These are phyloP conservation scores for Leccinum uliginosum DNA, from an alignment of 768 basidiomycete species.

Conservation along the genomic window DNA sequence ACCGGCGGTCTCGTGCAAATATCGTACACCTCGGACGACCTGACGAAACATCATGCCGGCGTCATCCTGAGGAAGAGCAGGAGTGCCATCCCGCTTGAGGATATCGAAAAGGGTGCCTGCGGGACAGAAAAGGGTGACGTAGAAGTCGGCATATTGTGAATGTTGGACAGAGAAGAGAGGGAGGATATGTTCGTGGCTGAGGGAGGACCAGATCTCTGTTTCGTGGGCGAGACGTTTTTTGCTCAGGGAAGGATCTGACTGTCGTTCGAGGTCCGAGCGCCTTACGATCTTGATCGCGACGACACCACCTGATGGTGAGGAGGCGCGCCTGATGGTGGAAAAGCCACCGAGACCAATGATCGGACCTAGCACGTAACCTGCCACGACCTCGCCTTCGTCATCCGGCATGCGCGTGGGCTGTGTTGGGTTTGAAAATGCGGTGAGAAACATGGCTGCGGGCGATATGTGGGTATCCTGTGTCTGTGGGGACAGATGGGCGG, in stretches of 20 bases:
- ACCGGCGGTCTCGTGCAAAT: slow-evolving; percentile 71
- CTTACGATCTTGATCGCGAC: slow-evolving; percentile 85
- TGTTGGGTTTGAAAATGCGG: slow-evolving; percentile 49
- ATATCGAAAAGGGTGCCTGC: slow-evolving; percentile 84
- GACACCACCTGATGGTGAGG: slow-evolving; percentile 55
- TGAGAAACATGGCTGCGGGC: slow-evolving; percentile 72
- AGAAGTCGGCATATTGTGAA: slow-evolving; percentile 63
- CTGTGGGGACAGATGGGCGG: slow-evolving; percentile 5
- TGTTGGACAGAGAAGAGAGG: slow-evolving; percentile 70
- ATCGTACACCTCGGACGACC: slow-evolving; percentile 76
- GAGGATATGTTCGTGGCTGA: slow-evolving; percentile 82
- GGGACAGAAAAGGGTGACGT: slow-evolving; percentile 80
- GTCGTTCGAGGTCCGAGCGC: slow-evolving; percentile 50
- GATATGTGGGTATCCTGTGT: slow-evolving; percentile 35
- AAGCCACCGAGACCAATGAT: slow-evolving; percentile 79
- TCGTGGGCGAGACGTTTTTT: slow-evolving; percentile 66
- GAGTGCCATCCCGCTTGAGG: slow-evolving; percentile 63
- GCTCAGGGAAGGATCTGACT: slow-evolving; percentile 42
- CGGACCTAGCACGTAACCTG: slow-evolving; percentile 71
- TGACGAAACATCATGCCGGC: slow-evolving; percentile 84
- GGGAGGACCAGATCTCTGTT: slow-evolving; percentile 64
- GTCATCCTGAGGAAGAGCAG: slow-evolving; percentile 71
- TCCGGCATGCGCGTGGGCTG: slow-evolving; percentile 44
- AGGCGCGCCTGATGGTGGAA: slow-evolving; percentile 73
- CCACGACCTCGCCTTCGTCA: slow-evolving; percentile 61